A percentile compares a stretch with the other conserved stretches of the same genome.
Conservation (phyloP, 352 stramenopile species). For the Globisporangium okanoganense region DNA sequence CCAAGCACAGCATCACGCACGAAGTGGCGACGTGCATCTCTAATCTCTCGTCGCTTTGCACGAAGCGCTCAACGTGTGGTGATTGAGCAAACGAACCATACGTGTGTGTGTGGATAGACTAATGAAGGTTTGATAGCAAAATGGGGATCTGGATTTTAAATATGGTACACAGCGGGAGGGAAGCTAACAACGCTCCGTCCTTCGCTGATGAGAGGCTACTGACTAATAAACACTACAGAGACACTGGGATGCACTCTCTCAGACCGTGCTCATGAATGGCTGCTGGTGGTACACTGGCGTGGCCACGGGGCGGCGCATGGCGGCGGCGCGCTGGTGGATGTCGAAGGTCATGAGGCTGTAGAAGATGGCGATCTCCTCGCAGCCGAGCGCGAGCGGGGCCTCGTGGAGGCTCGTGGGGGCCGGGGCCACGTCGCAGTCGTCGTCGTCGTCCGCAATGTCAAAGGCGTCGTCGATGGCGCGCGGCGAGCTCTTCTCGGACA, state of each 20-base stretch:
- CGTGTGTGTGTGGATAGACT: not conserved
- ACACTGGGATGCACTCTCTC: not conserved
- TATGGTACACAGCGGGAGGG: not conserved
- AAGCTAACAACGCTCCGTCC: not conserved
- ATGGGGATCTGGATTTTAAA: not conserved
- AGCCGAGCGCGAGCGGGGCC: constrained; percentile 48
- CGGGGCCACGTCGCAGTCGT: constrained; percentile 4
- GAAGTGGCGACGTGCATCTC: not conserved
- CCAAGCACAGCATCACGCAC: not conserved
- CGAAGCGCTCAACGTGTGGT: not conserved
- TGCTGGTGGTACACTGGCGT: constrained; percentile 17
- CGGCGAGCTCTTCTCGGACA: constrained; percentile 34
- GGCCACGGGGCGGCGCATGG: constrained; percentile 10
- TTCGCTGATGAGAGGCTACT: not conserved
- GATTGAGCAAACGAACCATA: not conserved
- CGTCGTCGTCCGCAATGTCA: constrained; percentile 13
- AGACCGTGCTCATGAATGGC: constrained; percentile 36
- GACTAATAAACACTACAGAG: constrained; percentile 1
- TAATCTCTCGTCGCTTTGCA: not conserved
- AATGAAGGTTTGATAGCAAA: not conserved
- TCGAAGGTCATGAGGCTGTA: constrained; percentile 79
- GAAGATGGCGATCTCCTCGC: constrained; percentile 74
- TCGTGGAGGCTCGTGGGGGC: constrained; percentile 63
- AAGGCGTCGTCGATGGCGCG: constrained; percentile 44
- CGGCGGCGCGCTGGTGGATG: constrained; percentile 21